phyloP scores from a whole-genome alignment of 2,329 filamentous ascomycete genomes.

The Ophiostoma perfectum region DNA sequence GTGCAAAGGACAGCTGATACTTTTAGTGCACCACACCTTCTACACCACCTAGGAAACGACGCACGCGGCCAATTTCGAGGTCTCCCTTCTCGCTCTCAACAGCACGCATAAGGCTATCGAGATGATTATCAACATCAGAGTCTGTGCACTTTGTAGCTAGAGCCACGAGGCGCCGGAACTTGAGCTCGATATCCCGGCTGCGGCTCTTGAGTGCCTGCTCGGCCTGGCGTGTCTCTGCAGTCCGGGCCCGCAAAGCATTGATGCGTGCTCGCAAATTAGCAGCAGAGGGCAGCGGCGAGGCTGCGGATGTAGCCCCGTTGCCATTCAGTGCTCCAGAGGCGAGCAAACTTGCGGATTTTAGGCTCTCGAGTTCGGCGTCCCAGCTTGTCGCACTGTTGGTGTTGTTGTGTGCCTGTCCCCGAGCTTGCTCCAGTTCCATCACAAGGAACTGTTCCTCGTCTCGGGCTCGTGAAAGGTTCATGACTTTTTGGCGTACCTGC shows the following conservation, averaged over 20 bases:
- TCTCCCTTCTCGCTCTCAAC: slow-evolving; percentile 81
- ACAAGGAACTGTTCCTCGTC: slow-evolving; percentile 61
- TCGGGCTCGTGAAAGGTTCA: slow-evolving; percentile 69
- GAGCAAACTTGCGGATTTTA: slow-evolving; percentile 33
- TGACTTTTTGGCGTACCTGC: slow-evolving; percentile 64
- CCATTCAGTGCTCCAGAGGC: slow-evolving; percentile 32
- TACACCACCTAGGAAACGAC: slow-evolving; percentile 73
- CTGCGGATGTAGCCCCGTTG: slow-evolving; percentile 25
- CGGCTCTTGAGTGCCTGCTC: slow-evolving; percentile 68
- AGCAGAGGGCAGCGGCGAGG: slow-evolving; percentile 52
- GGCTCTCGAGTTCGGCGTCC: slow-evolving; percentile 49
- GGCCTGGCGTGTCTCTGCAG: slow-evolving; percentile 60
- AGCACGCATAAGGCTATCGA: slow-evolving; percentile 75
- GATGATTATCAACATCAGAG: slow-evolving; percentile 69
- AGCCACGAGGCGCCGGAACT: slow-evolving; percentile 82
- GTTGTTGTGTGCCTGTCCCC: slow-evolving; percentile 36
- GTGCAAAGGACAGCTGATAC: not conserved
- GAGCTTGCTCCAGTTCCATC: slow-evolving; percentile 42
- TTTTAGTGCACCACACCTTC: slow-evolving; percentile 47
- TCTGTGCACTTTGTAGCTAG: slow-evolving; percentile 79
- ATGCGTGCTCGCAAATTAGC: slow-evolving; percentile 61
- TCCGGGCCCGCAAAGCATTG: slow-evolving; percentile 61
- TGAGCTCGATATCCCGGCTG: slow-evolving; percentile 76
- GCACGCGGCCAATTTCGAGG: slow-evolving; percentile 68
- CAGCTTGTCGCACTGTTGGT: slow-evolving; percentile 45